Evolutionary conservation across 2,329 filamentous ascomycete genomes (phyloP).

Genomic region (Botryotinia calthae): DNA sequence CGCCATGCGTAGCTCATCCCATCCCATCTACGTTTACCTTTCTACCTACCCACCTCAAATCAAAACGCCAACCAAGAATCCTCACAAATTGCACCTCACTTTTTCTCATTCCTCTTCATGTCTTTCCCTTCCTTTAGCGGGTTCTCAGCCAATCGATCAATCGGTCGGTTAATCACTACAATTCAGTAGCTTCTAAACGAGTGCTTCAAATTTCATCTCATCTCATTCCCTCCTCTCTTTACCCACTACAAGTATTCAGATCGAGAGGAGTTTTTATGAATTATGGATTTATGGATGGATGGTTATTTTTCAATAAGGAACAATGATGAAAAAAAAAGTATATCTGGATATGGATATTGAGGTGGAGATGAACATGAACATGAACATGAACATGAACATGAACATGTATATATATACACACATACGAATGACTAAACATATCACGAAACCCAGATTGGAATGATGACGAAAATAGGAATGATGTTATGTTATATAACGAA

Average conservation of each 20-base stretch:
- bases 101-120: background rate
- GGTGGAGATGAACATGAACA: background rate
- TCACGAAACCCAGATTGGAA: background rate
- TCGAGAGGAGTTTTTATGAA: background rate
- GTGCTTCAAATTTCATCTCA: background rate
- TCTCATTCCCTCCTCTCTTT: background rate
- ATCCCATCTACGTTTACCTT: background rate
- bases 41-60: background rate
- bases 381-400: background rate
- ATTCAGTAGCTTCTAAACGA: background rate
- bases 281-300: background rate
- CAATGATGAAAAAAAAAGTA: background rate
- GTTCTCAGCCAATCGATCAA: background rate
- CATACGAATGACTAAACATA: background rate
- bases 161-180: background rate
- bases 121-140: background rate
- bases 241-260: rapidly evolving
- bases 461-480: too few relatives aligned
- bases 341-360: background rate
- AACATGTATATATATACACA: background rate
- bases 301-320: background rate
- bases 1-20: background rate
- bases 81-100: background rate
- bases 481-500: too few relatives aligned
- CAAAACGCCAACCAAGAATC: background rate